These are phyloP conservation scores for Suillus discolor DNA, from an alignment of 768 basidiomycete genomes.

Conservation along the genomic window DNA sequence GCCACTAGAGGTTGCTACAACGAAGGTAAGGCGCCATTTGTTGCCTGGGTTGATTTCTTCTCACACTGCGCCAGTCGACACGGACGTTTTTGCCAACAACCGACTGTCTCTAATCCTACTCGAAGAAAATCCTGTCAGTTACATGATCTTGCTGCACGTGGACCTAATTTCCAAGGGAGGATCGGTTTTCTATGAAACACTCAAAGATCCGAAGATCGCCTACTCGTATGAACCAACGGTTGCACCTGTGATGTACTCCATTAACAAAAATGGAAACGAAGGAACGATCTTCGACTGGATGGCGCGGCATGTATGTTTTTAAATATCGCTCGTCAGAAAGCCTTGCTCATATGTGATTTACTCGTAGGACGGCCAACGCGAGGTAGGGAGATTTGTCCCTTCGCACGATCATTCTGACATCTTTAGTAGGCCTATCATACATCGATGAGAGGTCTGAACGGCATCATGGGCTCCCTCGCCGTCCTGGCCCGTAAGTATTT, in stretches of 20 bases:
- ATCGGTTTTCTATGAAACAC: constrained; percentile 25
- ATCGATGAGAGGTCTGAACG: constrained; percentile 26
- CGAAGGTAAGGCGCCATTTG: constrained; percentile 27
- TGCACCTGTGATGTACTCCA: constrained; percentile 25
- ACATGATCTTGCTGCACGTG: constrained; percentile 23
- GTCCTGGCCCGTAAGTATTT: too few relatives aligned
- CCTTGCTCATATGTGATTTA: neutral
- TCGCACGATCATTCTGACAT: neutral
- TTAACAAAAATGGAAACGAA: constrained; percentile 19
- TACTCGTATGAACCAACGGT: constrained; percentile 23
- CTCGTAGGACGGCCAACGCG: constrained; percentile 20
- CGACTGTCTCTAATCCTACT: too few relatives aligned
- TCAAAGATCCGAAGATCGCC: constrained; percentile 26
- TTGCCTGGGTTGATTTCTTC: neutral
- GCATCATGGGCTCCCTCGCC: constrained; percentile 7
- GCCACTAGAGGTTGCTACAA: constrained; percentile 32
- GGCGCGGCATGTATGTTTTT: constrained; percentile 19
- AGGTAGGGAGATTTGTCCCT: constrained; percentile 15
- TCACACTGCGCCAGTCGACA: constrained; percentile 25
- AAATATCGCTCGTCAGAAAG: too few relatives aligned
- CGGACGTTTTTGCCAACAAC: constrained; percentile 31
- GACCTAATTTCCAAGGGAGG: constrained; percentile 22
- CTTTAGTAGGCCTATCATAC: constrained; percentile 22
- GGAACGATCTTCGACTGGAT: constrained; percentile 30
- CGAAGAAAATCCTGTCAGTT: constrained; percentile 19